Conservation (phyloP, 441 rosid species). For the Aquilaria agallochum region DNA sequence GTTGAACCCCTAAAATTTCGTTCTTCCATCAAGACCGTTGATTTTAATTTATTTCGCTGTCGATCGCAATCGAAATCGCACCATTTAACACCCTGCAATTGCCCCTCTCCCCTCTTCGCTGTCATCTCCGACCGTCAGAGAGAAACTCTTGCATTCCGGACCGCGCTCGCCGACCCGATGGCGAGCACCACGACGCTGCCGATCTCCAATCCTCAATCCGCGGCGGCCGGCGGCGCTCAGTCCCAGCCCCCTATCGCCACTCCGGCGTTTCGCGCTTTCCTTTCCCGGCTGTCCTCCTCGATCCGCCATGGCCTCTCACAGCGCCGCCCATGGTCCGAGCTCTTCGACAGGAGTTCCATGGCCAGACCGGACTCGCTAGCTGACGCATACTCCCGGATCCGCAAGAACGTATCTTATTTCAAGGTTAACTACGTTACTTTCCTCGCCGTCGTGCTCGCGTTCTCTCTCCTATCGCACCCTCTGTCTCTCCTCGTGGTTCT, state of each 20-base stretch:
- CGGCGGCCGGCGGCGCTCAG: slow-evolving; percentile 23
- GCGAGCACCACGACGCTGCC: slow-evolving; percentile 43
- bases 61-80: background rate
- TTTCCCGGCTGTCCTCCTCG: slow-evolving; percentile 50
- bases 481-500: slow-evolving; percentile 58
- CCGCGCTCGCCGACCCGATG: slow-evolving; percentile 29
- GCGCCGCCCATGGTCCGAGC: slow-evolving; percentile 67
- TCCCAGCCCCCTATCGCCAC: slow-evolving; percentile 49
- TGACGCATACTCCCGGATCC: slow-evolving; percentile 66
- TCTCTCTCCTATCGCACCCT: slow-evolving; percentile 63
- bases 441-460: slow-evolving; percentile 48
- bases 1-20: too few relatives aligned
- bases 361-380: slow-evolving; percentile 54
- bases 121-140: background rate
- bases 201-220: slow-evolving; percentile 35
- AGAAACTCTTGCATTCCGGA: slow-evolving; percentile 1
- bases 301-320: slow-evolving; percentile 57
- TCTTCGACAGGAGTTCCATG: slow-evolving; percentile 51
- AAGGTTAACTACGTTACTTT: slow-evolving; percentile 62
- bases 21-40: background rate
- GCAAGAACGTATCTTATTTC: slow-evolving; percentile 56
- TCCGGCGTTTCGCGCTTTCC: slow-evolving; percentile 50
- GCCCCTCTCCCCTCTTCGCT: background rate
- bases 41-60: background rate
- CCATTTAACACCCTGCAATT: background rate